Conservation (phyloP, 345 rosid species). For the Camelina hispida region DNA sequence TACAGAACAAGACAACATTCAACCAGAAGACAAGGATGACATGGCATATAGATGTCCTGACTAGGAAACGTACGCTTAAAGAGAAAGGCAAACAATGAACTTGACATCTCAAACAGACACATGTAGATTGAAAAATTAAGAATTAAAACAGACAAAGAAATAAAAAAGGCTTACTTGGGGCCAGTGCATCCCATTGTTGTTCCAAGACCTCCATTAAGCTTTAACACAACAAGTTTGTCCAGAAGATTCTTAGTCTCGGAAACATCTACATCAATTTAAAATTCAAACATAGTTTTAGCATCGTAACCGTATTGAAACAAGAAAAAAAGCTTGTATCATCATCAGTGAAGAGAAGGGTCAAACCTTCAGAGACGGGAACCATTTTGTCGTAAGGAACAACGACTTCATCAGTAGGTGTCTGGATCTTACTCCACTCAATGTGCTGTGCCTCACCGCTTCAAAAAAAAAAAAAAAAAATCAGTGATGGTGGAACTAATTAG, state of each 20-base stretch:
- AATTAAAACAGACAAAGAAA: background rate
- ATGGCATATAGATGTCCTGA: slow-evolving; percentile 14
- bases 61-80: background rate
- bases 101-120: slow-evolving; percentile 9
- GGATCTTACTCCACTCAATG: slow-evolving; percentile 60
- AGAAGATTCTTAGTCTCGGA: slow-evolving; percentile 74
- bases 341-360: background rate
- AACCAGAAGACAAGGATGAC: slow-evolving; percentile 29
- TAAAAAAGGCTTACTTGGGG: slow-evolving; percentile 74
- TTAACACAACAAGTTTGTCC: slow-evolving; percentile 92
- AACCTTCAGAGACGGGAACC: slow-evolving; percentile 48
- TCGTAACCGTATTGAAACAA: background rate
- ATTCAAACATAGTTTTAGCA: slow-evolving; percentile 6
- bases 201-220: slow-evolving; percentile 98
- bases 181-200: slow-evolving; percentile 99
- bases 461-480: background rate
- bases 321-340: background rate
- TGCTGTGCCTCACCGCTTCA: too few relatives aligned
- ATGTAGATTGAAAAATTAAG: background rate
- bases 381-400: slow-evolving; percentile 55
- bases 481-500: slow-evolving; percentile 9
- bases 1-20: slow-evolving; percentile 5
- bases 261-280: slow-evolving; percentile 55
- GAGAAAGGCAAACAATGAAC: background rate
- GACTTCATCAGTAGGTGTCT: slow-evolving; percentile 57